Base-by-base conservation (phyloP, 2,329 filamentous ascomycete genomes). In the Penicillium sp. region DNA sequence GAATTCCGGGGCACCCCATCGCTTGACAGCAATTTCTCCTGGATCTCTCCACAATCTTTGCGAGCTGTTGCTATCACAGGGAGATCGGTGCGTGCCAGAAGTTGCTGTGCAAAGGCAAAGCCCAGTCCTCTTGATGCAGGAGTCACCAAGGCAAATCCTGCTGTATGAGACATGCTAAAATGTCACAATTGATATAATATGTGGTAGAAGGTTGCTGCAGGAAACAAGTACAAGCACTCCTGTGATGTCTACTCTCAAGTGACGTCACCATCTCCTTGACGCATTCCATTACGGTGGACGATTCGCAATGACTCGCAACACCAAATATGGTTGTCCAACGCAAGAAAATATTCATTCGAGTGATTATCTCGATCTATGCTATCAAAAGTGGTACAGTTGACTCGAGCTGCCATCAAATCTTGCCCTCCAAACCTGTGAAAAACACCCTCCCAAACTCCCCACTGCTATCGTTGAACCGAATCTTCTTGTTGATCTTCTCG, bases 91-190 rank as follows among this genome's bases (percentile, higher is more conserved):
- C 79, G 83, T 50, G 77, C 71, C 7, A 88, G 74, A 6, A 88
- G 72, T 52, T 81, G 79, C 47, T 83, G 78, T 2, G 83, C 81
- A 27, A 88, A 73, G 40, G 84, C 81, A 57, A 85, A 81, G 14
- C 85, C 86, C 60, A 88, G 83, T 58, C 86, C 85, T 58, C 84
- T 76, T 7, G 83, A 87, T 29, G 84, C 80, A 2, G 86, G 86
- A 11, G 80, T 81, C 9, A 76, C 68, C 31, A 79, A 61, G 40
- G 71, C 68, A 56, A 70, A 67, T 2, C 67, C 67, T 24, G 55
- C 40, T 29, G 52, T 41, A 44, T 39, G 16, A 11, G 34, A 39
- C 60, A 61, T 63, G 8, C 8, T 18, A 3, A 48, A 39, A 13
- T 45, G 6, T 8, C 13, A 4, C 29, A n/a, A 5, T 38, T 5